Evolutionary conservation across 1,284 basidiomycete genomes (phyloP), one percentile per base, ranked within the genome.

Genomic region (Leccinum subspadiceum): DNA sequence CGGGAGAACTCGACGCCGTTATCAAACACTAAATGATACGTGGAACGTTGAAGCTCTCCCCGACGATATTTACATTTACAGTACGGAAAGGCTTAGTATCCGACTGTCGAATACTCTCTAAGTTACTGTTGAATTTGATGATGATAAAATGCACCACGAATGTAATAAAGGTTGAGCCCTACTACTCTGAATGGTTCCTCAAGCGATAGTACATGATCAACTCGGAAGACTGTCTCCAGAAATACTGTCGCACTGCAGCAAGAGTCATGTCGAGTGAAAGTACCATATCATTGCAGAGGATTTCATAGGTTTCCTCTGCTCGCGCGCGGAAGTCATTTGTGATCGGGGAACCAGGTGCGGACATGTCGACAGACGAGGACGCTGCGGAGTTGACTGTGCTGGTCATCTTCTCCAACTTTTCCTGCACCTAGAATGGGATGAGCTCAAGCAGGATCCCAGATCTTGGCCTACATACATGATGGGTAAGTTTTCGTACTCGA

Each of bases 261-360:
- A 98, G 81, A 12, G 93, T 96, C 85, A 96, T 93, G 60, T 90
- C 85, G 29, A 90, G 78, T 26, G 93, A 90, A 31, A 98, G 79
- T 10, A 92, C 77, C 33, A 83, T 78, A 64, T 93, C 89, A 68
- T 92, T 93, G 75, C 94, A 97, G 39, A 96, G 73, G 49, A 98
- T 86, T 76, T 98, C 94, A 70, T 95, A 90, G 46, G 82, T 68
- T 50, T 95, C 90, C 67, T 96, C 93, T 2, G 90, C 84, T 17
- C 73, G 73, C 3, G 66, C 61, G 26, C 73, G 73, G 48, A 65
- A 62, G 49, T 53, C 55, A 62, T 71, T 52, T 33, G 71, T 60
- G 50, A 65, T 51, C 17, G 61, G 63, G 56, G 69, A 59, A 31
- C 65, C 54, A 29, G 71, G 56, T 3, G 78, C 77, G n/a, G 81